Percentiles rank a stretch among this genome's conserved stretches.
Conservation (phyloP, 176 grass and related monocot genomes). For the Carex kokanica region DNA sequence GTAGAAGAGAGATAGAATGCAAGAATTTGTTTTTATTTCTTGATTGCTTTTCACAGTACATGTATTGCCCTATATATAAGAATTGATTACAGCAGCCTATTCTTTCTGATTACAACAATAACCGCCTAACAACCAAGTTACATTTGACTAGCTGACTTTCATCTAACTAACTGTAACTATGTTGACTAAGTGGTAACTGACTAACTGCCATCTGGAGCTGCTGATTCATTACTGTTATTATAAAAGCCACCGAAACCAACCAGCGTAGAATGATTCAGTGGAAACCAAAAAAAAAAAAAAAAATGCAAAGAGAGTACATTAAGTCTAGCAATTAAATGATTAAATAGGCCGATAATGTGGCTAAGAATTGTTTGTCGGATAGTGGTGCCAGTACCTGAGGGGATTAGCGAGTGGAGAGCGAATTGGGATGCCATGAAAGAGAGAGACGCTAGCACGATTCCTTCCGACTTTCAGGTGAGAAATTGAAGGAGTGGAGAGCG, state of each 20-base stretch:
- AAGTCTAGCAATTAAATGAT: not conserved
- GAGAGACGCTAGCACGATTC: not conserved
- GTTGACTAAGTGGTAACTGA: too few relatives aligned
- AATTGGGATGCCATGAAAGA: not conserved
- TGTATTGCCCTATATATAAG: too few relatives aligned
- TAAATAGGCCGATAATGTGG: not conserved
- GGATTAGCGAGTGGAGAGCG: not conserved
- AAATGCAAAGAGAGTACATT: not conserved
- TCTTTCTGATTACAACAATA: too few relatives aligned
- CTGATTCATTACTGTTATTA: too few relatives aligned
- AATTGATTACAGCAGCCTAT: too few relatives aligned
- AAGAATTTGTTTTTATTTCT: too few relatives aligned
- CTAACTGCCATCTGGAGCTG: too few relatives aligned
- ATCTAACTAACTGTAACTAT: too few relatives aligned
- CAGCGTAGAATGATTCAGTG: not conserved
- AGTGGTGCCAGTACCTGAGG: conserved; percentile 11
- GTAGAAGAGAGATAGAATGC: too few relatives aligned
- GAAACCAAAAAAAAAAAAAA: not conserved
- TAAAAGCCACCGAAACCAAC: not conserved
- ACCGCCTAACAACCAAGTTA: too few relatives aligned
- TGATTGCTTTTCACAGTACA: too few relatives aligned
- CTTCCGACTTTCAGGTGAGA: not conserved
- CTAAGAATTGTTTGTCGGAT: not conserved
- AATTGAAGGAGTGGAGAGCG: conserved; percentile 1
- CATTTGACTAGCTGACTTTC: too few relatives aligned